Conservation (phyloP, 2,329 filamentous ascomycete species). For the Nemania serpens region DNA sequence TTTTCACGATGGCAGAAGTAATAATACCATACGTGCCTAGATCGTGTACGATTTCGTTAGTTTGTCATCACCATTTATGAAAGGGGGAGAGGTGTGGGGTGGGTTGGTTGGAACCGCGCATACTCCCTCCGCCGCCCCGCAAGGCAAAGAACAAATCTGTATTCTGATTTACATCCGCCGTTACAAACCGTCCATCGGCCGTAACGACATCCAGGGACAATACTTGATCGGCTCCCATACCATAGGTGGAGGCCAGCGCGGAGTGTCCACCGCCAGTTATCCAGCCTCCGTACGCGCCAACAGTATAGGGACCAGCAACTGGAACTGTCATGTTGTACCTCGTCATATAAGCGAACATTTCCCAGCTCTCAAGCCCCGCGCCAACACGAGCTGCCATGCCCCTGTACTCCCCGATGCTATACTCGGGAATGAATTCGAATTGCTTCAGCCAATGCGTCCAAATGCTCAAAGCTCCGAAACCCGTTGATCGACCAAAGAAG, state of each 20-base stretch:
- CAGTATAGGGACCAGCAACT: conserved; percentile 42
- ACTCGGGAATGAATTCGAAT: conserved; percentile 44
- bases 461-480: conserved; percentile 52
- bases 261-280: conserved; percentile 57
- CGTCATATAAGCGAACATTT: conserved; percentile 39
- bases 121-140: conserved; percentile 54
- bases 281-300: conserved; percentile 55
- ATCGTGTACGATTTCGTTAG: not conserved
- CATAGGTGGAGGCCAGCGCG: conserved; percentile 50
- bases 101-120: conserved; percentile 6
- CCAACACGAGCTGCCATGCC: conserved; percentile 43
- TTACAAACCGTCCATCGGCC: conserved; percentile 50
- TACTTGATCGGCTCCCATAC: conserved; percentile 57
- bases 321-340: conserved; percentile 41
- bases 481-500: conserved; percentile 51
- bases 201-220: conserved; percentile 54
- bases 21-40: conserved; percentile 41
- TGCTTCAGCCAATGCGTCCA: conserved; percentile 57
- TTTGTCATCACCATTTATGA: not conserved
- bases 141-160: conserved; percentile 63
- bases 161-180: conserved; percentile 51
- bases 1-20: conserved; percentile 41
- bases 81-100: not conserved
- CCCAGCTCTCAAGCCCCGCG: conserved; percentile 44
- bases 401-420: conserved; percentile 37